phyloP scores from a whole-genome alignment of 768 basidiomycete species.

The Naematelia aurantialba region DNA sequence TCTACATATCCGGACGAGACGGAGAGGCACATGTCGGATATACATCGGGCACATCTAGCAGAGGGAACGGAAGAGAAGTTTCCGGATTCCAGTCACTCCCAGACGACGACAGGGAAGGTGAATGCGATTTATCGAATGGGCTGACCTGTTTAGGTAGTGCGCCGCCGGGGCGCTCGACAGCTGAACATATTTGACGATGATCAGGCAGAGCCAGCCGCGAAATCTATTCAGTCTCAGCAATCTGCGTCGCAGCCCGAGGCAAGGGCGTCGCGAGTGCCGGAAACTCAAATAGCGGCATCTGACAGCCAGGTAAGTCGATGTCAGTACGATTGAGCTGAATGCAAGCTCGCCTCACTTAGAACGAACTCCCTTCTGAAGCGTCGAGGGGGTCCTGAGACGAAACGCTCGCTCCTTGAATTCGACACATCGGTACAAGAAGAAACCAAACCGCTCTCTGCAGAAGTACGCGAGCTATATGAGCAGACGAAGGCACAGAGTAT shows the following conservation, averaged over 20 bases:
- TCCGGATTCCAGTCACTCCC: conserved; percentile 6
- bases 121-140: conserved; percentile 1
- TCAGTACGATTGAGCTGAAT: conserved; percentile 8
- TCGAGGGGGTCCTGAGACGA: conserved; percentile 15
- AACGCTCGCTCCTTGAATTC: conserved; percentile 4
- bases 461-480: conserved; percentile 36
- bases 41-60: too few relatives aligned
- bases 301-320: not conserved
- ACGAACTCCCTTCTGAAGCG: conserved; percentile 22
- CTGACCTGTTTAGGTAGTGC: conserved; percentile 3
- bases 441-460: conserved; percentile 10
- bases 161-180: not conserved
- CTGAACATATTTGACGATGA: conserved; percentile 10
- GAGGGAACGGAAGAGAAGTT: conserved; percentile 9
- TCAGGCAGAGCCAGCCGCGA: not conserved
- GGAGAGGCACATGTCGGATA: too few relatives aligned
- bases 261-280: not conserved
- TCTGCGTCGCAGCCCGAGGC: conserved; percentile 23
- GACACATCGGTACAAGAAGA: conserved; percentile 15
- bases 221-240: conserved; percentile 5
- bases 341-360: not conserved
- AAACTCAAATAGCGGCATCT: not conserved
- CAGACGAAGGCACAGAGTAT: conserved; percentile 25
- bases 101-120: conserved; percentile 19
- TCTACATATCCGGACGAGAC: conserved; percentile 41